Evolutionary conservation across 257 asterid genomes (phyloP).

Genomic region (Anisodus tanguticus): DNA sequence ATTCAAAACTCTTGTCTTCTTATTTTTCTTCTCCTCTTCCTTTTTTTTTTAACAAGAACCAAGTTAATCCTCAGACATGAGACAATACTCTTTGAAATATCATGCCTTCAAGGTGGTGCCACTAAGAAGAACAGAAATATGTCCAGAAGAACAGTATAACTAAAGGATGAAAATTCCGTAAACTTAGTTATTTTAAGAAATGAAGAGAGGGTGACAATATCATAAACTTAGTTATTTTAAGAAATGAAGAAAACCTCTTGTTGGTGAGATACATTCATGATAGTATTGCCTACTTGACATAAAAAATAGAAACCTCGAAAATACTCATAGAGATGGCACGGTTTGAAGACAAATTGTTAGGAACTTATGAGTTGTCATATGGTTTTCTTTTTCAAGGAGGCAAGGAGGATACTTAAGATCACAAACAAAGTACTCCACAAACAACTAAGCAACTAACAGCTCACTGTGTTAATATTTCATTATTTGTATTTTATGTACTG

Average conservation of each 20-base stretch:
- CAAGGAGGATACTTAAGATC: not conserved
- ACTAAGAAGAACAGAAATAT: not conserved
- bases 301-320: not conserved
- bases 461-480: not conserved
- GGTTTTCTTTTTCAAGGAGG: not conserved
- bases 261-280: not conserved
- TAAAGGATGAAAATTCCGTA: not conserved
- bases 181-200: not conserved
- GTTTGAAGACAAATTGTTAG: not conserved
- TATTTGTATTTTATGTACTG: not conserved
- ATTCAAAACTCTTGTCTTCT: not conserved
- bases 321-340: not conserved
- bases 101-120: not conserved
- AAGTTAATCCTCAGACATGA: not conserved
- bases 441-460: not conserved
- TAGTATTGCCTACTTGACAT: constrained; percentile 5
- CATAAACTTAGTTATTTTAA: not conserved
- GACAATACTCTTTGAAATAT: not conserved
- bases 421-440: not conserved
- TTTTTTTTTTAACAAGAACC: not conserved
- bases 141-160: not conserved
- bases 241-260: not conserved
- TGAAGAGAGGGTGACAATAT: not conserved
- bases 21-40: not conserved
- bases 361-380: constrained; percentile 2